Evolutionary conservation across 768 basidiomycete species (phyloP).

Genomic region (Boletus rubropictus): DNA sequence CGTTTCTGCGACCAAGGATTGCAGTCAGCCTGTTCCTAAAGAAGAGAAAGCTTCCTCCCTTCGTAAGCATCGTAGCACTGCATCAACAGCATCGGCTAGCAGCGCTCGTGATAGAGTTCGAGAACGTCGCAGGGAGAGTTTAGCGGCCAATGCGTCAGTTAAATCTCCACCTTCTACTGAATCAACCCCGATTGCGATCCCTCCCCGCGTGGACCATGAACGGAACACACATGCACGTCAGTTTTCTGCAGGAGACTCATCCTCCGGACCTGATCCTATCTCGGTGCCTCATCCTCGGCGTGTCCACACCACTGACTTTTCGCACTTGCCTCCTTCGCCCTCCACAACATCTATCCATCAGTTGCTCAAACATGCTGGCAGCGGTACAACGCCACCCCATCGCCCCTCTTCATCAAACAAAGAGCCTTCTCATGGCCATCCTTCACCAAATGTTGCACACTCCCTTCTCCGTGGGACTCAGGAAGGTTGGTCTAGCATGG

Average conservation of each 20-base stretch:
- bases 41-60: constrained; percentile 46
- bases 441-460: constrained; percentile 68
- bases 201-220: constrained; percentile 25
- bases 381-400: constrained; percentile 33
- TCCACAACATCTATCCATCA: constrained; percentile 87
- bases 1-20: constrained; percentile 28
- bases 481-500: constrained; percentile 83
- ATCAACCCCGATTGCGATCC: constrained; percentile 21
- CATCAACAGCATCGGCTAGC: constrained; percentile 40
- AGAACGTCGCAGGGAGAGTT: constrained; percentile 52
- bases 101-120: constrained; percentile 41
- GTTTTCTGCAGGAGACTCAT: constrained; percentile 62
- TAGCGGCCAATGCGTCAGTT: constrained; percentile 34
- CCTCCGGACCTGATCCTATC: constrained; percentile 45
- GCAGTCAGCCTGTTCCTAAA: constrained; percentile 27
- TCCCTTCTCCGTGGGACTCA: constrained; percentile 82
- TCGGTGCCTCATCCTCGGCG: constrained; percentile 51
- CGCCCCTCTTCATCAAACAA: constrained; percentile 37
- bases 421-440: constrained; percentile 35
- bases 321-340: constrained; percentile 86
- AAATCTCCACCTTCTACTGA: constrained; percentile 22
- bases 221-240: constrained; percentile 54
- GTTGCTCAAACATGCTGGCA: constrained; percentile 57
- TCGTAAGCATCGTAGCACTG: constrained; percentile 71
- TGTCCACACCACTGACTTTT: constrained; percentile 70